These are phyloP conservation scores for Brassica cretica DNA, from an alignment of 345 rosid species.

Conservation along the genomic window DNA sequence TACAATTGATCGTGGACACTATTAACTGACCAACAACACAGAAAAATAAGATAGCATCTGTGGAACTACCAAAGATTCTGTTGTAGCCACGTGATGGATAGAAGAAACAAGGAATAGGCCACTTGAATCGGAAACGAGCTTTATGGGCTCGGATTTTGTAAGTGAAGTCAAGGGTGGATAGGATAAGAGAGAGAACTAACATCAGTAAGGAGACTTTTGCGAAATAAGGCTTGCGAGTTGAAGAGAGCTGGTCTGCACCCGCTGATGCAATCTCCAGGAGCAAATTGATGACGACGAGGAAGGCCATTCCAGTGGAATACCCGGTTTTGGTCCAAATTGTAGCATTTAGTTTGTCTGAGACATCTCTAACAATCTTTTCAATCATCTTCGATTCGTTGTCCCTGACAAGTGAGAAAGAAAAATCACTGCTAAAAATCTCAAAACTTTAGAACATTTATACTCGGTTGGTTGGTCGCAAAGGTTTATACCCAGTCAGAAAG, in stretches of 20 bases:
- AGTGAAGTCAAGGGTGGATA: constrained; percentile 10
- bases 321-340: background rate
- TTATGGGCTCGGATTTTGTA: background rate
- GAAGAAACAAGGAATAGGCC: constrained; percentile 29
- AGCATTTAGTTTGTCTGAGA: background rate
- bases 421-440: background rate
- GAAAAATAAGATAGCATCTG: constrained; percentile 5
- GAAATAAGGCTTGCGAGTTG: background rate
- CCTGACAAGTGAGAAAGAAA: background rate
- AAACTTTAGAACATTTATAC: too few relatives aligned
- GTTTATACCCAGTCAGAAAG: too few relatives aligned
- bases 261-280: constrained; percentile 11
- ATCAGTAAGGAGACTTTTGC: background rate
- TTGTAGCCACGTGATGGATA: constrained; percentile 2
- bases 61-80: background rate
- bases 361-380: background rate
- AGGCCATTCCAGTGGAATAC: background rate
- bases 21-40: constrained; percentile 10
- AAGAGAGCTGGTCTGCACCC: constrained; percentile 20
- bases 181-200: background rate
- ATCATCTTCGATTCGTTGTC: background rate
- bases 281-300: background rate
- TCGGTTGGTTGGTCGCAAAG: too few relatives aligned
- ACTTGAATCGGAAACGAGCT: constrained; percentile 11
- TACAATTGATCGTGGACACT: background rate